Evolutionary conservation across 106 monocot genomes (phyloP).

Genomic region (Allium cepa): DNA sequence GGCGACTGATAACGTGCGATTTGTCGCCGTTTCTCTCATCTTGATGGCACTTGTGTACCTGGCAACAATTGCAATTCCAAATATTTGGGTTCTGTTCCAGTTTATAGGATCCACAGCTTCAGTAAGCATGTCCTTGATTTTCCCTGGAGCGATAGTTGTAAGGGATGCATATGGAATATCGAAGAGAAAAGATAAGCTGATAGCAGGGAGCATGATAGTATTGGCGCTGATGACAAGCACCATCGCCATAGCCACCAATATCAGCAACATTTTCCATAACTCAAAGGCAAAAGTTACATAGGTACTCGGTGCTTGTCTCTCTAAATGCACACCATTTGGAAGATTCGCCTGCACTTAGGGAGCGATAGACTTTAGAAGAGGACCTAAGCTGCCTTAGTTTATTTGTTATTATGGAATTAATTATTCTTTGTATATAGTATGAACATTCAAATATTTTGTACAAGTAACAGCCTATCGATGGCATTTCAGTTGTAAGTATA

Average conservation of each 20-base stretch:
- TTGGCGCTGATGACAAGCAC: conserved; percentile 63
- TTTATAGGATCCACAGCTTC: conserved; percentile 77
- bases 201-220: conserved; percentile 59
- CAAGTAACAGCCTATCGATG: too few relatives aligned
- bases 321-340: too few relatives aligned
- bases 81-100: conserved; percentile 83
- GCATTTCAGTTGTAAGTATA: too few relatives aligned
- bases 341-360: too few relatives aligned
- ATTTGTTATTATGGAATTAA: too few relatives aligned
- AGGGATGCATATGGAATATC: conserved; percentile 77
- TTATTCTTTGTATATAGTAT: too few relatives aligned
- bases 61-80: conserved; percentile 76
- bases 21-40: conserved; percentile 30
- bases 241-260: conserved; percentile 56
- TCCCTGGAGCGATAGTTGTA: conserved; percentile 77
- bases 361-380: too few relatives aligned
- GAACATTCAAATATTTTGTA: too few relatives aligned
- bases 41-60: conserved; percentile 48
- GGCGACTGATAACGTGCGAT: conserved; percentile 26
- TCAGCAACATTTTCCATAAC: not conserved
- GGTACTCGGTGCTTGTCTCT: too few relatives aligned
- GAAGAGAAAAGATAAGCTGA: conserved; percentile 38
- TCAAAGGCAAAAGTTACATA: too few relatives aligned
- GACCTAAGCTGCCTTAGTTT: too few relatives aligned
- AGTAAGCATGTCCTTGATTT: conserved; percentile 77